phyloP scores from a whole-genome alignment of 495 filamentous ascomycete genomes.

The Entonaema liquescens region DNA sequence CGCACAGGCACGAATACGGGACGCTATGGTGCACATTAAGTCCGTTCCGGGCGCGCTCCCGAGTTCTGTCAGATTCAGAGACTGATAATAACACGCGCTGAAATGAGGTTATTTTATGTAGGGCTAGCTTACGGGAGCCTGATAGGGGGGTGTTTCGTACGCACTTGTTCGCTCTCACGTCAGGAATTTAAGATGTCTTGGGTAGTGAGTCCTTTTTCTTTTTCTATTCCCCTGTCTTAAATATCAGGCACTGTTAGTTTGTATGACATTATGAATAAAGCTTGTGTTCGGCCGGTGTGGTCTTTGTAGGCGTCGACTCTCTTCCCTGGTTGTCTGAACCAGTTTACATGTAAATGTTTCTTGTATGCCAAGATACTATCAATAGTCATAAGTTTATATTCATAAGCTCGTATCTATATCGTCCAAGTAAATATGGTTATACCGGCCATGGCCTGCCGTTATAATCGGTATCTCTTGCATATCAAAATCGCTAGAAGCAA shows the following conservation, averaged over 20 bases:
- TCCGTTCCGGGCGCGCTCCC: constrained; percentile 30
- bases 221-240: neutral
- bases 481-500: no score
- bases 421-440: no score
- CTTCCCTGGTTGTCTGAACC: no score
- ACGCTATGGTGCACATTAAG: constrained; percentile 28
- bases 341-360: no score
- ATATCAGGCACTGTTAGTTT: neutral
- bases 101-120: neutral
- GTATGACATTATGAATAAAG: no score
- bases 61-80: constrained; percentile 29
- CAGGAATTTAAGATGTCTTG: neutral
- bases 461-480: no score
- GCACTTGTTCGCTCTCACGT: neutral
- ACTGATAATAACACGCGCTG: neutral
- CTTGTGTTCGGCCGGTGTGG: no score
- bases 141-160: neutral
- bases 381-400: no score
- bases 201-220: neutral
- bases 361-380: no score
- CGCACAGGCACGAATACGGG: constrained; percentile 34
- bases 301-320: no score
- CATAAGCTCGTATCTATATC: no score
- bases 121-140: neutral
- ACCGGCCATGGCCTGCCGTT: no score